Base-by-base conservation (phyloP, 495 filamentous ascomycete genomes). In the Podospora anserina region DNA sequence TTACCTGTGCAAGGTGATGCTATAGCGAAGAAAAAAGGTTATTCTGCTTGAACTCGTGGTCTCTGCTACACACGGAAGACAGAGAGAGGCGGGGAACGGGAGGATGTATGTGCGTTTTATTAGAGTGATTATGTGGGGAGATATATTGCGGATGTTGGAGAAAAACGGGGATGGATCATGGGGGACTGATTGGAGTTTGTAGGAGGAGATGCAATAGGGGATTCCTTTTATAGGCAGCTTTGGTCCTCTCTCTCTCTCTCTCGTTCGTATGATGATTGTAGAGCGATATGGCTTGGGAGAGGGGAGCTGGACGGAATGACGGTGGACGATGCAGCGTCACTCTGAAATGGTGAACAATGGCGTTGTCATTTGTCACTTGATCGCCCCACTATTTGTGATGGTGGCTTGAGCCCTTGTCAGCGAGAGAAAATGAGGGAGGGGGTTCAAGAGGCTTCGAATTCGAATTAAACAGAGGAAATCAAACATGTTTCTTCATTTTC, bases 311-410 rank as follows among this genome's bases (percentile, higher is more conserved):
- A 27, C 32, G 0, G 20, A 26, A 62, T 62, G 60, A 49, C 39
- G 39, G 39, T 49, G 39, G 39, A 49, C 39, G 55, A 64, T 49
- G 67, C 67, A 68, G 23, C 57, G 62, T 49, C 55, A 63, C 62
- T 66, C 64, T 65, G 55, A 66, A 69, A 62, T 69, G 68, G 68
- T 64, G 58, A 69, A 69, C 49, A 57, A 69, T 69, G 63, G 68
- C 68, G 44, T 69, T 63, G 68, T 63, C 54, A 54, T 32, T 61
- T 56, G 67, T 63, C 63, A 62, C 67, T 23, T 30, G 30, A 28
- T 58, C 56, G 56, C 19, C 59, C 59, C 23, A 61, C 59, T 4
- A 1, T 61, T 30, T 58, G 56, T 1, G 56, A 20, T 5, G 56
- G 56, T 58, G 19, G 56, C 19, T 20, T 58, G 56, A 27, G 15